Base-by-base conservation (phyloP, 805 yeast species). In the Candida maris region DNA sequence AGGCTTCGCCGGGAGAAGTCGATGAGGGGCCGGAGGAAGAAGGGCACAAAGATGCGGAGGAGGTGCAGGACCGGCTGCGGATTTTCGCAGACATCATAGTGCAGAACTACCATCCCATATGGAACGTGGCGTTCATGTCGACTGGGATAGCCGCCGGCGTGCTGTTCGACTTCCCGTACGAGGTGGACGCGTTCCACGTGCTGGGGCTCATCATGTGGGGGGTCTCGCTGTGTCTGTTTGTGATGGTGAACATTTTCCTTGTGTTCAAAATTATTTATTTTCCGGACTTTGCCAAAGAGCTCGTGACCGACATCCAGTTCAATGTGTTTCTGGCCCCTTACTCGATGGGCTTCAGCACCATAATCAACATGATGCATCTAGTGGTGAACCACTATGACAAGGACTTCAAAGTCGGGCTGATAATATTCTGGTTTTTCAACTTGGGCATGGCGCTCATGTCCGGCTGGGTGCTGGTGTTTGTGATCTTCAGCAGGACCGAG, bases 41-140 rank as follows among this genome's bases (percentile, higher is more conserved):
- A 5, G 25, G n/a, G 4, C 28, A 25, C 10, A 12, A 7, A 25
- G 8, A 25, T 7, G 15, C 14, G 14, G 8, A n/a, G 28, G 14
- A 25, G 14, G 28, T 12, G 14, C 8, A 25, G 7, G 10, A 12
- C 15, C 28, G 28, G 15, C 10, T 7, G 8, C 10, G 21, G 10
- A 24, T 42, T 6, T 41, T 46, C 29, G 30, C 20, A 26, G 38
- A 45, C 30, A 40, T 46, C 3, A 34, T 54, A 1, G 31, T 58
- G 31, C 30, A 45, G 22, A 50, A 54, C 16, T 69, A 63, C 42
- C 63, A 64, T 29, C 82, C 84, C 1, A 69, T 67, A n/a, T 79
- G 80, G 74, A 84, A 79, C 55, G 79, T 81, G 19, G 69, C 78
- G 34, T 73, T 79, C 26, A 86, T 86, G 95, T 93, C 91, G 2